Evolutionary conservation across 2,329 filamentous ascomycete species (phyloP).

Genomic region (Talaromyces rugulosus): DNA sequence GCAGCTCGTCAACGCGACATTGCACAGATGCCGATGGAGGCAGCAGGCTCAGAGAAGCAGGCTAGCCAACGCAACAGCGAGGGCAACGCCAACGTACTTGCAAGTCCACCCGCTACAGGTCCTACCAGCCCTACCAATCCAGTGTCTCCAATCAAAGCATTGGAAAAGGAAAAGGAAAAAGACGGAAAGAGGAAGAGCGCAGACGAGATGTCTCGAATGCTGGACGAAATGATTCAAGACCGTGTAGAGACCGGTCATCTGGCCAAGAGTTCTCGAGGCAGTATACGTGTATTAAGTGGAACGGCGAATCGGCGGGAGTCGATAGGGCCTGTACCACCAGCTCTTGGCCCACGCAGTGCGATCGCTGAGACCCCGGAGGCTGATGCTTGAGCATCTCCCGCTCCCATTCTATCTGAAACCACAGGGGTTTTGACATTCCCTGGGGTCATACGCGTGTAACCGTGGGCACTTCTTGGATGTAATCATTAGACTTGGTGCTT

Average conservation of each 20-base stretch:
- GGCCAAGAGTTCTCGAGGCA: constrained; percentile 63
- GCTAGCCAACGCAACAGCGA: constrained; percentile 25
- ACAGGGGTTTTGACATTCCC: not conserved
- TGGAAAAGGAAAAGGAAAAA: constrained; percentile 27
- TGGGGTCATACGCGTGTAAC: not conserved
- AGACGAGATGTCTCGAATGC: constrained; percentile 87
- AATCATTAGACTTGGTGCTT: not conserved
- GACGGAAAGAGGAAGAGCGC: constrained; percentile 64
- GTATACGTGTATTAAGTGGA: constrained; percentile 56
- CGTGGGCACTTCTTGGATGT: not conserved
- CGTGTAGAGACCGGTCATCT: constrained; percentile 73
- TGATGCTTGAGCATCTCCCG: constrained; percentile 1
- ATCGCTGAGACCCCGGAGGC: constrained; percentile 3
- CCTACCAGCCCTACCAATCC: constrained; percentile 25
- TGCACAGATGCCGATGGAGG: constrained; percentile 56
- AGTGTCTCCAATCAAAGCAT: constrained; percentile 22
- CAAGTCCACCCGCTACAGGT: constrained; percentile 17
- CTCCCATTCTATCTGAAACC: not conserved
- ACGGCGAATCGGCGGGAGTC: constrained; percentile 25
- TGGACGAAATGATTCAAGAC: constrained; percentile 95
- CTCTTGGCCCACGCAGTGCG: not conserved
- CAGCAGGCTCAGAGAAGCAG: constrained; percentile 28
- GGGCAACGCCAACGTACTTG: constrained; percentile 26
- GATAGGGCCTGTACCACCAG: constrained; percentile 6
- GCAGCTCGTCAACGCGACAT: constrained; percentile 81